Evolutionary conservation across 2,329 filamentous ascomycete genomes (phyloP), one percentile per base, ranked within the genome.

Genomic region (Fusarium sp.): DNA sequence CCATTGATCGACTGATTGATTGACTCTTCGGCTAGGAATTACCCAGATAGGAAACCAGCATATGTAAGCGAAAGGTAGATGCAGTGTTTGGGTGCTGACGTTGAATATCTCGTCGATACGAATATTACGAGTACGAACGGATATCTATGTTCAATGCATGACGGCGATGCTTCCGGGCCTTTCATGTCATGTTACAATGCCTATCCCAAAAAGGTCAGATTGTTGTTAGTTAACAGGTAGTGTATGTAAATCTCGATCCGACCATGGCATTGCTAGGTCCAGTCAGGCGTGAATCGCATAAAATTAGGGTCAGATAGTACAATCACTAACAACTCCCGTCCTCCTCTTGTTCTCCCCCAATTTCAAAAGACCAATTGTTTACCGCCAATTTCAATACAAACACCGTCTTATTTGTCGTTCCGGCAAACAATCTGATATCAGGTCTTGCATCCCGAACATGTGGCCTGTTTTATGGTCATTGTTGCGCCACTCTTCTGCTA

Each of bases 401-500:
- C 35, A 31, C 45, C 39, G 29, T 55, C 37, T 51, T 39, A 29
- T 49, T 52, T 45, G 20, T 46, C 36, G 35, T 72, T 45, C 63
- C 60, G 61, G 53, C 33, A 69, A 67, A 58, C 61, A 63, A 45
- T 61, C 49, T 43, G 18, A 56, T 29, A 36, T 46, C 64, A 55
- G 40, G 43, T 21, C 47, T 49, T 59, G 46, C 39, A 59, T 40
- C 55, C 58, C 55, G 57, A 46, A 50, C 21, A 48, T 66, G 63
- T 74, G 72, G 72, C 69, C 63, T 74, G 72, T 73, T 74, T 58
- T 63, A 43, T 54, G 59, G 63, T 64, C 69, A 74, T 72, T 73
- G 53, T 74, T 73, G 61, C 72, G 72, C 72, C 72, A 74, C 72
- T 47, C 63, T 37, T 47, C 61, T 60, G 48, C 58, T 71, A 70